Conservation (phyloP, 495 filamentous ascomycete genomes). For the Podospora sp. region DNA sequence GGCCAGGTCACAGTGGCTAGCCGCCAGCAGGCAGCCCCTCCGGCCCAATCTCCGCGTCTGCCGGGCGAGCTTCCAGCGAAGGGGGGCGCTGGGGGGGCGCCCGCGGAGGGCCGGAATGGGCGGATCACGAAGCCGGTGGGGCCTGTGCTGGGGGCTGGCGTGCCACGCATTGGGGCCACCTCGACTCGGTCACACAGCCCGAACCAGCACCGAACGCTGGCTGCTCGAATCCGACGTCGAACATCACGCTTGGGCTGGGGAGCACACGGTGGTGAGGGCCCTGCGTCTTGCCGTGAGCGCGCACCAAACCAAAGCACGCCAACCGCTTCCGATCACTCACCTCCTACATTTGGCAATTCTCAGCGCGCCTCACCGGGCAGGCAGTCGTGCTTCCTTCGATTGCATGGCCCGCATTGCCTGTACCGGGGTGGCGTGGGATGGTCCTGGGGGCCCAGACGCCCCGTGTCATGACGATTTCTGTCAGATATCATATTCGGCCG, state of each 20-base stretch:
- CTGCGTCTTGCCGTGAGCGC: background rate
- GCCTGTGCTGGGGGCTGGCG: conserved; percentile 17
- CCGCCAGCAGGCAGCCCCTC: conserved; percentile 20
- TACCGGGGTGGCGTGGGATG: conserved; percentile 16
- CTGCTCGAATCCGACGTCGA: conserved; percentile 1
- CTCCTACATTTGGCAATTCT: conserved; percentile 13
- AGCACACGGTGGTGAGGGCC: conserved; percentile 8
- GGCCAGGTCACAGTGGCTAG: conserved; percentile 10
- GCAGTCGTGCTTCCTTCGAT: background rate
- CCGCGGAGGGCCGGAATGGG: conserved; percentile 30
- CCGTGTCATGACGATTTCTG: conserved; percentile 2
- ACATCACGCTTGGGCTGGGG: conserved; percentile 17
- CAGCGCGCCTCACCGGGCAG: conserved; percentile 5
- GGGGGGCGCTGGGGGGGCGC: conserved; percentile 25
- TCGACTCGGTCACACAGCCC: background rate
- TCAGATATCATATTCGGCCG: conserved; percentile 18
- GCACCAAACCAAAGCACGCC: background rate
- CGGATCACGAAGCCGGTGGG: conserved; percentile 31
- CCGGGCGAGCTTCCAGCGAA: conserved; percentile 21
- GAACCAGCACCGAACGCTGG: background rate
- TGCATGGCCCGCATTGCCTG: conserved; percentile 7
- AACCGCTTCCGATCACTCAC: conserved; percentile 14
- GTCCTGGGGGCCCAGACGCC: background rate
- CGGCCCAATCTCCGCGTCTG: conserved; percentile 23
- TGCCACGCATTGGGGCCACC: conserved; percentile 14